phyloP scores from a whole-genome alignment of 2,329 filamentous ascomycete species.

The Xylaria arbuscula region DNA sequence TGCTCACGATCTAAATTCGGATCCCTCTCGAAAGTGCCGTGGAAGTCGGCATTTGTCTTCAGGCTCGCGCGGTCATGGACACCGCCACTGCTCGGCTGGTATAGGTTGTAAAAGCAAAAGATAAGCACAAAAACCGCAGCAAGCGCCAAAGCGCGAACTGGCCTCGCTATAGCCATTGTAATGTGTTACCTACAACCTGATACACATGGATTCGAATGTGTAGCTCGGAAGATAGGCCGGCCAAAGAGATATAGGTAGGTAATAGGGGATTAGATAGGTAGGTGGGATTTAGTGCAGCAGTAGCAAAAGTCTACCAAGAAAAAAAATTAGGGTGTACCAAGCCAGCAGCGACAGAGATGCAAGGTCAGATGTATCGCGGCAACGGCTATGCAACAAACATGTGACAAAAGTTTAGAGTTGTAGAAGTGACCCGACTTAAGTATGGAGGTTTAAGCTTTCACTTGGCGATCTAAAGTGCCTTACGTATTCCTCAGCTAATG shows the following conservation, averaged over 20 bases:
- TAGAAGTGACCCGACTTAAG: slow-evolving; percentile 25
- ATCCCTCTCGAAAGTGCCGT: slow-evolving; percentile 70
- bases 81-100: slow-evolving; percentile 60
- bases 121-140: slow-evolving; percentile 78
- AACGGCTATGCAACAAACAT: slow-evolving; percentile 27
- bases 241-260: slow-evolving; percentile 13
- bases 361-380: slow-evolving; percentile 16
- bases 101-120: slow-evolving; percentile 82
- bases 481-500: not conserved
- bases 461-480: slow-evolving; percentile 14
- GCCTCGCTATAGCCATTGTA: slow-evolving; percentile 85
- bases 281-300: not conserved
- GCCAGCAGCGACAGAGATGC: slow-evolving; percentile 16
- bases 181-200: slow-evolving; percentile 38
- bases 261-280: not conserved
- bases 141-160: slow-evolving; percentile 81
- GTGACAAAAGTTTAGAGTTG: slow-evolving; percentile 26
- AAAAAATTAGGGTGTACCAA: not conserved
- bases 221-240: slow-evolving; percentile 3
- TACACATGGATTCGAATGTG: slow-evolving; percentile 45
- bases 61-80: slow-evolving; percentile 48
- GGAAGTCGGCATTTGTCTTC: slow-evolving; percentile 53
- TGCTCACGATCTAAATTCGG: slow-evolving; percentile 85
- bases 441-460: slow-evolving; percentile 16
- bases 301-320: slow-evolving; percentile 14